A percentile compares a stretch with the other conserved stretches of the same genome.
phyloP scores from a whole-genome alignment of 352 stramenopile genomes.

The Phytophthora brassicae region DNA sequence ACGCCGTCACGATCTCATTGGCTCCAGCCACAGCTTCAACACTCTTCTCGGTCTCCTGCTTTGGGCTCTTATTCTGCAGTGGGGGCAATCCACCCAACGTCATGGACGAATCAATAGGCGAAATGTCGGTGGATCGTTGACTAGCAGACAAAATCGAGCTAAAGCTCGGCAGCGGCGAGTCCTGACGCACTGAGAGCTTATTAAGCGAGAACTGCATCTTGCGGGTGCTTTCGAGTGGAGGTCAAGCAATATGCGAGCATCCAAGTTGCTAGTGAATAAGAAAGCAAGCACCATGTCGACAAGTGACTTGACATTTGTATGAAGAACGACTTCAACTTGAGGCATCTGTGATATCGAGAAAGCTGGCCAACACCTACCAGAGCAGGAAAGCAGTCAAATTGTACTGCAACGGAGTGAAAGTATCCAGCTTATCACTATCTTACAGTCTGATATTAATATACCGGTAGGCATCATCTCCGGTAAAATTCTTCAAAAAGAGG shows the following conservation, averaged over 20 bases:
- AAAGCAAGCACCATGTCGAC: conserved; percentile 19
- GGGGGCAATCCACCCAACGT: conserved; percentile 26
- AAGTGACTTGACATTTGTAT: conserved; percentile 27
- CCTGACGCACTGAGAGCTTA: conserved; percentile 13
- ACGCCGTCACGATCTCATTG: conserved; percentile 34
- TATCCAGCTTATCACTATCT: too few species aligned
- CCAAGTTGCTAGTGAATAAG: conserved; percentile 25
- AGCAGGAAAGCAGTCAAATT: too few species aligned
- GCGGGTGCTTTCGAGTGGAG: too few species aligned
- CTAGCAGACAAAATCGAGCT: conserved; percentile 19
- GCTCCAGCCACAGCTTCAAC: neutral
- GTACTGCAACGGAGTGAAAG: neutral
- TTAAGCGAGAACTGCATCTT: conserved; percentile 25
- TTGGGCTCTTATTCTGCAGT: neutral
- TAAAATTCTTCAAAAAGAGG: neutral
- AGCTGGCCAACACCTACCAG: conserved; percentile 7
- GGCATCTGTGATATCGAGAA: conserved; percentile 35
- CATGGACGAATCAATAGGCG: conserved; percentile 26
- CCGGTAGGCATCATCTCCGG: neutral
- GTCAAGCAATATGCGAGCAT: neutral
- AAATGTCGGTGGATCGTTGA: neutral
- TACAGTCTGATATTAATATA: too few species aligned
- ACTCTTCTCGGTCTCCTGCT: neutral
- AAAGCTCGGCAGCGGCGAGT: conserved; percentile 23
- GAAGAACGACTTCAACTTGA: conserved; percentile 6